Evolutionary conservation across 2,329 filamentous ascomycete genomes (phyloP), one percentile per base, ranked within the genome.

Genomic region (Cladosporium oxysporum): DNA sequence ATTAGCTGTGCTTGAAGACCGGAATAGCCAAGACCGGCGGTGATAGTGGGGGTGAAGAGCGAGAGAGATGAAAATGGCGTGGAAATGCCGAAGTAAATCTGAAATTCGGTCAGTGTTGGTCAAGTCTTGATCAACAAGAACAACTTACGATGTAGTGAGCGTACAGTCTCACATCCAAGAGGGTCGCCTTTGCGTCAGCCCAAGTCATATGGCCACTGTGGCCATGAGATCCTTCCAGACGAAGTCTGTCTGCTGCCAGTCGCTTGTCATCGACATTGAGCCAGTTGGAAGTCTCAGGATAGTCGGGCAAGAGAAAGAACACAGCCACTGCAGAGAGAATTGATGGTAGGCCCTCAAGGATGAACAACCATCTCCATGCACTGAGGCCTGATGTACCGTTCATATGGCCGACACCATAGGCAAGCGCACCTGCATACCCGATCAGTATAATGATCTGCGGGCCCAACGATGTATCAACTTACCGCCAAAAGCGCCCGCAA

Each of bases 341-440:
- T 10, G 84, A 85, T 3, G 69, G 70, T 7, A 71, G 28, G n/a
- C 73, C 72, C 64, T 75, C 74, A 1, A 92, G 78, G 65, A 93
- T 90, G 75, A 94, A 94, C 52, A 94, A 91, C 64, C 66, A 67
- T 1, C 86, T 82, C 91, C 91, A 93, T 1, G 89, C 90, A 35
- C 62, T 66, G 50, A 83, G 83, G 0, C 85, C 86, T 28, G 80
- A 85, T 2, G 87, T 73, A 16, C 83, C 82, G 65, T 81, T 75
- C 83, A 88, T 86, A 69, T 85, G 80, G 3, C 82, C 76, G 58
- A 87, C 86, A 14, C 81, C 85, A 58, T 73, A 76, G 1, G 75
- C 75, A 18, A 76, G 72, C 14, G 76, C 74, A 2, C 57, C 57
- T 59, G 6, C 10, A 59, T 2, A 1, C 8, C 21, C 21, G 41